Evolutionary conservation across 768 basidiomycete genomes (phyloP).

Genomic region (Podaxis sp.): DNA sequence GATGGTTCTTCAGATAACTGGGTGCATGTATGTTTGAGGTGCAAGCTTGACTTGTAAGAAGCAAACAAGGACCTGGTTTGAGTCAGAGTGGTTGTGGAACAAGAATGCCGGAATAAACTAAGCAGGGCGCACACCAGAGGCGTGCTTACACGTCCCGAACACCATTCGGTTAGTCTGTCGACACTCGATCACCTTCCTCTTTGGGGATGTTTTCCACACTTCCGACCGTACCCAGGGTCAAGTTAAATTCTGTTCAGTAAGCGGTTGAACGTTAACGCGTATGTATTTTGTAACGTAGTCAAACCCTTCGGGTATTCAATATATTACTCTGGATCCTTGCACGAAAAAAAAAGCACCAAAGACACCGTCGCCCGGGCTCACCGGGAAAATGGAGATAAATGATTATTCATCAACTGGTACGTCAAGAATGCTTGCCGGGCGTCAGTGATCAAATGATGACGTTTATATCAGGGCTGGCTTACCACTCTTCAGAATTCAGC

Average conservation of each 20-base stretch:
- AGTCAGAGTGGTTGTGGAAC: not conserved
- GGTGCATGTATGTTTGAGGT: not conserved
- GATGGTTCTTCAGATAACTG: not conserved
- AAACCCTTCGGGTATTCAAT: not conserved
- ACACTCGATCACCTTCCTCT: conserved; percentile 2
- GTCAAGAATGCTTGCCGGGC: conserved; percentile 9
- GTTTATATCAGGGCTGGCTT: conserved; percentile 17
- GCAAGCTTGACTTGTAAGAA: not conserved
- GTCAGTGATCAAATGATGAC: not conserved
- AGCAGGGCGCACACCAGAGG: not conserved
- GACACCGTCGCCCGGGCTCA: not conserved
- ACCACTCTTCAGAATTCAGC: conserved; percentile 85
- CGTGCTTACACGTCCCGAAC: not conserved
- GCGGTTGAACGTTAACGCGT: not conserved
- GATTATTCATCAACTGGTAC: conserved; percentile 5
- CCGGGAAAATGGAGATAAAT: not conserved
- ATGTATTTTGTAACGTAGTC: not conserved
- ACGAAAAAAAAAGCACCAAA: not conserved
- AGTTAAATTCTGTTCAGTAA: not conserved
- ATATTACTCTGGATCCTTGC: not conserved
- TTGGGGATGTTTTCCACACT: conserved; percentile 4
- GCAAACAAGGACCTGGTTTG: not conserved
- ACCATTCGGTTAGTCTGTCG: not conserved
- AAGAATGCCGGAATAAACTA: not conserved
- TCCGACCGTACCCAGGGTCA: not conserved